A percentile compares a stretch with the other conserved stretches of the same genome.
phyloP scores from a whole-genome alignment of 108 stramenopile genomes.

The Nitzschia sp. region DNA sequence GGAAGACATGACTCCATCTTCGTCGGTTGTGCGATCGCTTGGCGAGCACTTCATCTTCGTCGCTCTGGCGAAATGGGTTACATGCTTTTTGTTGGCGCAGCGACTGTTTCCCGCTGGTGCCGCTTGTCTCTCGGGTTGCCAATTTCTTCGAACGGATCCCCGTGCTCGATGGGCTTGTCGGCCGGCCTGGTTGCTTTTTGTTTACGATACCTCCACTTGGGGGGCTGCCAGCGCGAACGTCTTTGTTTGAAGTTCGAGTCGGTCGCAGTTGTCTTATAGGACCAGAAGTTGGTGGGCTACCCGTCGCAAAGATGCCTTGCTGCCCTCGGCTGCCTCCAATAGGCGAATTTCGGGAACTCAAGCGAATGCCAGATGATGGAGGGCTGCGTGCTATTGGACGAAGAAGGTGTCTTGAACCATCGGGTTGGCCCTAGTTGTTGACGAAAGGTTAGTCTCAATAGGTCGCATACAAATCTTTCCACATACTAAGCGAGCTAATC shows the following conservation, averaged over 20 bases:
- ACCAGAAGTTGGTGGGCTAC: slow-evolving; percentile 4
- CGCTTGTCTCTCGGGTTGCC: slow-evolving; percentile 12
- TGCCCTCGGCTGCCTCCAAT: neutral
- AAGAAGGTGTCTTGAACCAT: slow-evolving; percentile 2
- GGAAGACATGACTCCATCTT: slow-evolving; percentile 96
- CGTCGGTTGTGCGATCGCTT: slow-evolving; percentile 95
- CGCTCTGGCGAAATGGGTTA: slow-evolving; percentile 93
- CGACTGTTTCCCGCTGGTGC: slow-evolving; percentile 2
- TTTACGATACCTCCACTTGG: slow-evolving; percentile 3
- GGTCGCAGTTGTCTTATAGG: neutral
- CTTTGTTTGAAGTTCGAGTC: slow-evolving; percentile 1
- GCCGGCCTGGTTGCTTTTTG: neutral
- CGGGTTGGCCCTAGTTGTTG: neutral
- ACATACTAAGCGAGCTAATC: neutral
- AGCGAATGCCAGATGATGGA: slow-evolving; percentile 10
- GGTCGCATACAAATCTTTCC: too few species aligned
- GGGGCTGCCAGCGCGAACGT: slow-evolving; percentile 4
- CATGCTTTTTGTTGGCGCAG: slow-evolving; percentile 63
- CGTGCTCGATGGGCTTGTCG: neutral
- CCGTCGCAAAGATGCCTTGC: neutral
- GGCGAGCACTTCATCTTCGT: slow-evolving; percentile 88
- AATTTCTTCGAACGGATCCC: neutral
- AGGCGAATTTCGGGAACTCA: neutral
- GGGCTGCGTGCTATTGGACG: slow-evolving; percentile 31
- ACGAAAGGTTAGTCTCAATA: too few species aligned